Evolutionary conservation across 495 filamentous ascomycete species (phyloP), one percentile per base, ranked within the genome.

Genomic region (Mytilinidion resinicola): DNA sequence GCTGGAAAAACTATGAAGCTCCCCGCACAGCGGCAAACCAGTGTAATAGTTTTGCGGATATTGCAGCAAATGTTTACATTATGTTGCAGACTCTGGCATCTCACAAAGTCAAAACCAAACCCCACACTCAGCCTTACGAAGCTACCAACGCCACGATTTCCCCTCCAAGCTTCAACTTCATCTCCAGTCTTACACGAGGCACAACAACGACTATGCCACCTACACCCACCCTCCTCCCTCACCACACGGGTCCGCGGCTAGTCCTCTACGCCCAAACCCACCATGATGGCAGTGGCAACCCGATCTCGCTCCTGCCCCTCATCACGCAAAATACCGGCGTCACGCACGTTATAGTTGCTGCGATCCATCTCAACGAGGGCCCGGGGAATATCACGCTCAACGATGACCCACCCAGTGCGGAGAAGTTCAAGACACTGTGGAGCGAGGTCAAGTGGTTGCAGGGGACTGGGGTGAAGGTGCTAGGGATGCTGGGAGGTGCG

Each of bases 311-410:
- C 1, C 72, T 78, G 0, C 76, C 76, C 4, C 71, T 78, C 47
- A 57, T 78, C 19, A 66, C 73, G 9, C 59, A 76, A 36, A 60
- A 70, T 33, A 78, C 75, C 1, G 70, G 67, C 52, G 59, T 77
- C n/a, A 77, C 76, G 4, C 75, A 77, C 56, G 64, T 78, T 11
- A 75, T 77, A 42, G 44, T 78, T 21, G 75, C 75, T 10, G 73
- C 75, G 3, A 63, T 77, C 21, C 76, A 78, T 56, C 57, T 78
- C n/a, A 74, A 76, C 55, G 69, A 72, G 11, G 63, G 55, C 11
- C 73, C 76, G 3, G 72, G 69, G 17, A 62, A 73, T 51, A 73
- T 78, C 59, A 72, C 71, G 9, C 64, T 78, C 39, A 78, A 78
- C 64, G 73, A 77, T 57, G 61, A 76, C 56, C 62, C 53, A 3